phyloP scores from a whole-genome alignment of 805 yeast genomes.

The Phaffomyces antillensis region DNA sequence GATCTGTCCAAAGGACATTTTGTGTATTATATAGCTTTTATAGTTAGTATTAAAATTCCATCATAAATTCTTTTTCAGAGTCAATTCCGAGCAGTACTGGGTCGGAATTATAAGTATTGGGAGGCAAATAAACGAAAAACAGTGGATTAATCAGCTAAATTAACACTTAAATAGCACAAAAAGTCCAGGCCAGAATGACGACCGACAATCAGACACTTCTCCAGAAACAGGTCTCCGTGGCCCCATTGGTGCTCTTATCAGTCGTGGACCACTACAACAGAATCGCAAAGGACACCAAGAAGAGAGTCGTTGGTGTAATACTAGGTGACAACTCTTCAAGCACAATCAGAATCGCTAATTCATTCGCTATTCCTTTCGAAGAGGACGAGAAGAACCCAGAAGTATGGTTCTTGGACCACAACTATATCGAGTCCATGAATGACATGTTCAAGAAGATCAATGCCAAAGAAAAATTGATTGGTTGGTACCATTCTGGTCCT shows the following conservation, averaged over 20 bases:
- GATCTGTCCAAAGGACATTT: constrained; percentile 74
- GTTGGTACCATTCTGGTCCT: constrained; percentile 99
- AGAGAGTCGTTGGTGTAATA: constrained; percentile 90
- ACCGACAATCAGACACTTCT: constrained; percentile 15
- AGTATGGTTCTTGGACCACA: constrained; percentile 97
- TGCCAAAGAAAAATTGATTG: constrained; percentile 92
- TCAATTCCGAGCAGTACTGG: neutral
- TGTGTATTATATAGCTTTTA: neutral
- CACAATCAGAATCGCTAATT: constrained; percentile 71
- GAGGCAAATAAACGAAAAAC: neutral
- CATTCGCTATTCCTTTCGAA: constrained; percentile 96
- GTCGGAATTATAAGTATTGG: neutral
- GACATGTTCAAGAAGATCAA: constrained; percentile 97
- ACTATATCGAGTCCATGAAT: constrained; percentile 91
- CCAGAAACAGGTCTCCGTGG: constrained; percentile 71
- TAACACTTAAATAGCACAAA: no score
- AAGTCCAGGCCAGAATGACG: no score
- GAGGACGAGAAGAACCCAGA: constrained; percentile 88
- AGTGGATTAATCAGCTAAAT: no score
- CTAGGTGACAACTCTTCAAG: constrained; percentile 63
- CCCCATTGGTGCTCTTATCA: constrained; percentile 89
- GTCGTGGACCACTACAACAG: constrained; percentile 95
- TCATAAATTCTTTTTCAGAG: no score
- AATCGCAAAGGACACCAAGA: constrained; percentile 62
- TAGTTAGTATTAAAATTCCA: no score